Evolutionary conservation across 2,329 filamentous ascomycete genomes (phyloP), one percentile per base, ranked within the genome.

Genomic region (Fusarium sp.): DNA sequence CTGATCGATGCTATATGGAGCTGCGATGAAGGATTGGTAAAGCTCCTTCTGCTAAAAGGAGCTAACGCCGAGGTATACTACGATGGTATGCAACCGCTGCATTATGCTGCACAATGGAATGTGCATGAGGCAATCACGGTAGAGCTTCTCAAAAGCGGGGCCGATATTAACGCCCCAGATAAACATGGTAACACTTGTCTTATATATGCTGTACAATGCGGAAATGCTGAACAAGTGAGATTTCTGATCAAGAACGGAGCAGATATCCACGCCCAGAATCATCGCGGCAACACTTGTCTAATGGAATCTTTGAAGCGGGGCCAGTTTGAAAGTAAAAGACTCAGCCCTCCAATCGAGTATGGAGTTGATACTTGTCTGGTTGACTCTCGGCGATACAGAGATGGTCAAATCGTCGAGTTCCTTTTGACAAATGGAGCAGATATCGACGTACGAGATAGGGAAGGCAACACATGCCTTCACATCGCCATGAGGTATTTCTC

Each of bases 141-240:
- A 20, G 5, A 0, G 0, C 42, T 58, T 8, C 20, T 58, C 2
- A 1, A 6, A 5, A 0, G 2, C 16, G 37, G 29, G 4, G 57
- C 33, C 13, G 15, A 41, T 2, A 20, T 59, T 1, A 1, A 46
- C 4, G 21, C 4, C 5, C 10, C 7, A 11, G 5, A 33, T 9
- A 0, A 0, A 0, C 0, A 0, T 0, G 33, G 15, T 8, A 1
- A 0, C 0, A 46, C 49, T 2, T 38, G 31, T 3, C 49, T 58
- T 6, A 1, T 21, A 0, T 0, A 0, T 2, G 41, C 39, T 9
- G 21, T 0, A 6, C 1, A 0, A 4, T 0, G 11, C 4, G 23
- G 23, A 3, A 7, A 12, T 12, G 29, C 4, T 12, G 13, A 18
- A 12, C 6, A 18, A 18, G 8, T 18, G 7, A 12, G 12, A 9